These are phyloP conservation scores for Verticillium zaregamsianum DNA, from an alignment of 2,329 filamentous ascomycete genomes.

Conservation along the genomic window DNA sequence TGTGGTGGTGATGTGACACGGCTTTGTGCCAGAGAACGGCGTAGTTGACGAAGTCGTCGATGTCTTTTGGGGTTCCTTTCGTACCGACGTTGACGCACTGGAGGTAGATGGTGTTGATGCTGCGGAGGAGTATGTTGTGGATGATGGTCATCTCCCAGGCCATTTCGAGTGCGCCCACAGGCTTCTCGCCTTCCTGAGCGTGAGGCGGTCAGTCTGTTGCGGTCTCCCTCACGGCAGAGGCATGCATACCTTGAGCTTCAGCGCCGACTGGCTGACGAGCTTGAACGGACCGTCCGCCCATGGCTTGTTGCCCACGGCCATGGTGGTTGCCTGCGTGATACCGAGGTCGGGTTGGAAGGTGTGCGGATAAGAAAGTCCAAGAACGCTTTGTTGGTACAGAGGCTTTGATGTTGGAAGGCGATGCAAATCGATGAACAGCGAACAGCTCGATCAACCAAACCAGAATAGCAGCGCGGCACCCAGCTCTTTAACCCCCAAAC, in stretches of 20 bases:
- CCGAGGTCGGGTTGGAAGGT: background rate
- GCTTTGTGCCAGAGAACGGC: conserved; percentile 16
- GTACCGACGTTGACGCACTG: conserved; percentile 19
- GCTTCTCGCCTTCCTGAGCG: conserved; percentile 12
- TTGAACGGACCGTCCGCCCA: conserved; percentile 30
- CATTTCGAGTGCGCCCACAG: conserved; percentile 13
- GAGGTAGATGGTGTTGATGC: conserved; percentile 22
- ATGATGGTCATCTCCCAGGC: conserved; percentile 25
- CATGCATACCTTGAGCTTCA: background rate
- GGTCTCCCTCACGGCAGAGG: too few relatives aligned
- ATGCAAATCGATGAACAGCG: too few relatives aligned
- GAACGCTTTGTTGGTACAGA: too few relatives aligned
- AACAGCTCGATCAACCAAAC: background rate
- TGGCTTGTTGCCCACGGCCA: conserved; percentile 8
- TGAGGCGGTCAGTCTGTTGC: background rate
- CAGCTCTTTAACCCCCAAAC: background rate
- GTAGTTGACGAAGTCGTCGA: conserved; percentile 23
- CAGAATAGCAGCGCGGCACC: background rate
- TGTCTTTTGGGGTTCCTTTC: conserved; percentile 14
- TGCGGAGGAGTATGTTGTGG: conserved; percentile 24
- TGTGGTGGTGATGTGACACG: conserved; percentile 25
- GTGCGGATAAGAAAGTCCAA: background rate
- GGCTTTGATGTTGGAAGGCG: too few relatives aligned
- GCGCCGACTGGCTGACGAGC: conserved; percentile 18
- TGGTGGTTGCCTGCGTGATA: background rate